A percentile compares a stretch with the other conserved stretches of the same genome.
Conservation (phyloP, 768 basidiomycete genomes). For the Boletus vinaceobasis region DNA sequence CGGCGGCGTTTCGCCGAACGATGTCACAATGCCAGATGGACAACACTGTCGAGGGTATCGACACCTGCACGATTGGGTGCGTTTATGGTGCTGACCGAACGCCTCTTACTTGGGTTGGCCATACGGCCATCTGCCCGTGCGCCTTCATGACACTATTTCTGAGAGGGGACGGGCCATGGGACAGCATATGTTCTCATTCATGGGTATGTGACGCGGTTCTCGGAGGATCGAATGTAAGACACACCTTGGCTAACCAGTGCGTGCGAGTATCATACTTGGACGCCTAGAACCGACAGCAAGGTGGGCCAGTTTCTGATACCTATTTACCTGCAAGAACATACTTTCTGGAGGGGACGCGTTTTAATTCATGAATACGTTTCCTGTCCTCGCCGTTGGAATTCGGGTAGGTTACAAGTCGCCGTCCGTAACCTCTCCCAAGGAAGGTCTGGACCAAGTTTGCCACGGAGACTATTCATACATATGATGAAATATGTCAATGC, state of each 20-base stretch:
- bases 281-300: background rate
- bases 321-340: background rate
- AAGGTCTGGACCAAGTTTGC: background rate
- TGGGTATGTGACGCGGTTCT: background rate
- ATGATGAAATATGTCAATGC: background rate
- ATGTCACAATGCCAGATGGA: too few relatives aligned
- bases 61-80: too few relatives aligned
- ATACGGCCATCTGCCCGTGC: too few relatives aligned
- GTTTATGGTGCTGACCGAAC: background rate
- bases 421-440: background rate
- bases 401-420: background rate
- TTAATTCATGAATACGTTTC: background rate
- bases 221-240: background rate
- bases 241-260: background rate
- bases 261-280: background rate
- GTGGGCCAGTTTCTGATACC: background rate
- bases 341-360: background rate
- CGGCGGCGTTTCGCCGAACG: too few relatives aligned
- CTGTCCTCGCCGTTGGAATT: background rate
- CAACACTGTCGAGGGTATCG: too few relatives aligned
- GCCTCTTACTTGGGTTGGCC: background rate
- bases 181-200: background rate
- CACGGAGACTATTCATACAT: background rate
- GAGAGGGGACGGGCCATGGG: background rate
- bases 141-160: background rate